Base-by-base conservation (phyloP, 1,284 basidiomycete genomes). In the Ceraceosorus guamensis region DNA sequence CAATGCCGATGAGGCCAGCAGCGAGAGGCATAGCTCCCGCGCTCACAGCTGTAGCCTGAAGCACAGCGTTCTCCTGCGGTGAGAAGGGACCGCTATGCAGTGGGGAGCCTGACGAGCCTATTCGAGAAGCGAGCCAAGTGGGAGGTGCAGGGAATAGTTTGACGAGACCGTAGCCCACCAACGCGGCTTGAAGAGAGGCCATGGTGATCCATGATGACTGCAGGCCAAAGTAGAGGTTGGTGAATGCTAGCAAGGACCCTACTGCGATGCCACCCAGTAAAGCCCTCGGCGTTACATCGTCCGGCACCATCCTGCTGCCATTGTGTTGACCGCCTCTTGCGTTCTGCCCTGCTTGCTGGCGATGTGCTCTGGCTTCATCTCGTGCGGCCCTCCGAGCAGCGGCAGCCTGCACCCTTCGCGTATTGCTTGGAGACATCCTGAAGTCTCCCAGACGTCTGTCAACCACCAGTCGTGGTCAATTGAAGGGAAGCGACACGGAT, bases 11-110 rank as follows among this genome's bases (percentile, higher is more conserved):
- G 65, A 96, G 87, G 0, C 92, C 70, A 5, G 91, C 91, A 6
- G 91, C 89, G 18, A 97, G 81, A 10, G 91, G 91, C 85, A 95
- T 90, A 0, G 80, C 80, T 0, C 81, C 81, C 0, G 76, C 61
- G 2, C 92, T 91, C 2, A 92, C 91, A 0, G 93, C 91, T 0
- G 90, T 93, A 0, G 92, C 95, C 76, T 97, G 93, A 5, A 96
- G 82, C 0, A 97, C 87, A 34, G 71, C 87, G 63, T 93, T 89
- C 75, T 95, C 90, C 76, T 91, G 88, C 0, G 89, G 84, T 8
- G 85, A 86, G 34, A 96, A 82, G 0, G 88, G 85, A 4, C 47
- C 54, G 30, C 55, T 55, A 50, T 67, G 51, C 24, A 66, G 50
- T 14, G 55, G 49, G 6, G 8, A 24, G 44, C 24, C 24, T 24